These are phyloP conservation scores for Wickerhamiella australiensis DNA, from an alignment of 805 yeast genomes.

Conservation along the genomic window DNA sequence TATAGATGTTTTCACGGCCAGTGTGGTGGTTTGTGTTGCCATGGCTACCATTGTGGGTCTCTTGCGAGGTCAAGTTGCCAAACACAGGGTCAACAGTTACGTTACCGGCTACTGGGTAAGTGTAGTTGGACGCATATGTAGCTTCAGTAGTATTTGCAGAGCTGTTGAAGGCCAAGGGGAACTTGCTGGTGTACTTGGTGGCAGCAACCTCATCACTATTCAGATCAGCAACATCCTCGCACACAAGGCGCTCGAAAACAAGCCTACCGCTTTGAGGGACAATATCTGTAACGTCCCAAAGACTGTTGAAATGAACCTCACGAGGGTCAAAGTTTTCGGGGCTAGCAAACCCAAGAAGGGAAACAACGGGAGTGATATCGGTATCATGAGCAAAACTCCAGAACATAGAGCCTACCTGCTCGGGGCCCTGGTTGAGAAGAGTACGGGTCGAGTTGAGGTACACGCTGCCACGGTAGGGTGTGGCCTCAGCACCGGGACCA, in stretches of 20 bases:
- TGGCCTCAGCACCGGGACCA: slow-evolving; percentile 26
- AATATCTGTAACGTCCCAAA: slow-evolving; percentile 37
- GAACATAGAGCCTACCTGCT: slow-evolving; percentile 31
- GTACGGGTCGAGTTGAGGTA: slow-evolving; percentile 39
- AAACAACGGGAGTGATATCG: slow-evolving; percentile 39
- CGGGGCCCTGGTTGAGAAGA: slow-evolving; percentile 33
- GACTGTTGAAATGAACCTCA: slow-evolving; percentile 35
- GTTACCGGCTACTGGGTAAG: slow-evolving; percentile 12
- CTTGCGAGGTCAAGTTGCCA: slow-evolving; percentile 5
- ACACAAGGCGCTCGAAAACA: slow-evolving; percentile 29
- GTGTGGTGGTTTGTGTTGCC: background rate
- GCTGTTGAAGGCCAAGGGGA: slow-evolving; percentile 21
- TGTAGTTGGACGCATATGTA: slow-evolving; percentile 13
- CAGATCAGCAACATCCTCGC: slow-evolving; percentile 28
- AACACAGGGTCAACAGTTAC: background rate
- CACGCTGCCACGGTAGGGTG: slow-evolving; percentile 33
- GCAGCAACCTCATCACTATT: background rate
- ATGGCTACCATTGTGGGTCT: background rate
- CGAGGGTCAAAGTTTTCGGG: slow-evolving; percentile 29
- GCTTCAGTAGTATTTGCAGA: slow-evolving; percentile 14
- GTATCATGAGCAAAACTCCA: slow-evolving; percentile 49
- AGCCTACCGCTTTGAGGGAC: slow-evolving; percentile 26
- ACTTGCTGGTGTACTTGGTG: slow-evolving; percentile 12
- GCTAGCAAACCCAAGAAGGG: slow-evolving; percentile 38
- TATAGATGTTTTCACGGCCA: slow-evolving; percentile 28